Evolutionary conservation across 495 filamentous ascomycete species (phyloP).

Genomic region (Tirmania nivea): DNA sequence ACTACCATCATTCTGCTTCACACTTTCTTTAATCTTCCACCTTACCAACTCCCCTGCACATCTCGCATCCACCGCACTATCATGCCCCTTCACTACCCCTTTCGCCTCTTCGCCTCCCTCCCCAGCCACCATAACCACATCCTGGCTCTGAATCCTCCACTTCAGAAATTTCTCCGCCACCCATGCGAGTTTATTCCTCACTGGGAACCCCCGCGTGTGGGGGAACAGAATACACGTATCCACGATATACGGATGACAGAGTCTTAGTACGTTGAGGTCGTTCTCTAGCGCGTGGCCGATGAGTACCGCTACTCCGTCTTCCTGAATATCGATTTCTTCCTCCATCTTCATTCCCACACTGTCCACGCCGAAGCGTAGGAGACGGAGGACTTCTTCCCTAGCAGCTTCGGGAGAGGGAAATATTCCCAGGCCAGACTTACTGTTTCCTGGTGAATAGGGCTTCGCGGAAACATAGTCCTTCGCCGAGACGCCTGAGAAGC

Average conservation of each 20-base stretch:
- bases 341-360: slow-evolving; percentile 31
- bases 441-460: slow-evolving; percentile 25
- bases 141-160: slow-evolving; percentile 42
- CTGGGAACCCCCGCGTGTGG: slow-evolving; percentile 49
- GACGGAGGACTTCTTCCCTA: slow-evolving; percentile 46
- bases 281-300: slow-evolving; percentile 93
- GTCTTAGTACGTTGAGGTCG: slow-evolving; percentile 60
- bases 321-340: slow-evolving; percentile 31
- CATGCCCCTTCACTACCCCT: slow-evolving; percentile 38
- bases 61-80: slow-evolving; percentile 69
- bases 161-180: slow-evolving; percentile 44
- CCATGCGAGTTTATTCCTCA: slow-evolving; percentile 49
- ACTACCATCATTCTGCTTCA: slow-evolving; percentile 11
- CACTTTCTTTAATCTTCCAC: slow-evolving; percentile 42
- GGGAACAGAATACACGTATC: slow-evolving; percentile 77
- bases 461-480: slow-evolving; percentile 49
- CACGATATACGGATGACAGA: slow-evolving; percentile 66
- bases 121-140: slow-evolving; percentile 28
- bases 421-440: slow-evolving; percentile 9
- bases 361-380: slow-evolving; percentile 23
- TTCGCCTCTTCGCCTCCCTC: slow-evolving; percentile 2
- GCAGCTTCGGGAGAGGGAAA: slow-evolving; percentile 13
- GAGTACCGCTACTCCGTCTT: slow-evolving; percentile 47
- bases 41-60: slow-evolving; percentile 72
- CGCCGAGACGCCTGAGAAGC: slow-evolving; percentile 63